Evolutionary conservation across 768 basidiomycete species (phyloP).

Genomic region (Dictyophora rubrovolvata): DNA sequence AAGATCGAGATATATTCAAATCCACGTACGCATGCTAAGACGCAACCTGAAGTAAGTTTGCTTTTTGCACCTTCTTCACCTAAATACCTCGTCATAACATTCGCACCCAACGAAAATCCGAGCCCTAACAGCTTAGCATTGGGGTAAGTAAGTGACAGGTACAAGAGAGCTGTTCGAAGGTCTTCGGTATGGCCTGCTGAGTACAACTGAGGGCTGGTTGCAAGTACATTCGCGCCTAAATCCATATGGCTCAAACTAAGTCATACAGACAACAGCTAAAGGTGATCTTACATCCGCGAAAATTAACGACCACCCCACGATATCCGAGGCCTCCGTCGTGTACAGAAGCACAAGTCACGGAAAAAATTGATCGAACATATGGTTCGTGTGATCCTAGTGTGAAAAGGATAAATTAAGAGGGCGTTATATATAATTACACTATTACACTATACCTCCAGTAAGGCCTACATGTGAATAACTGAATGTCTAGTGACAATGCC

Average conservation of each 20-base stretch:
- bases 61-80: slow-evolving; percentile 67
- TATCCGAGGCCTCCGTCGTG: slow-evolving; percentile 80
- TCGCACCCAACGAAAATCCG: slow-evolving; percentile 91
- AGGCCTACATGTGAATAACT: slow-evolving; percentile 12
- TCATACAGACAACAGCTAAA: not conserved
- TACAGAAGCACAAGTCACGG: slow-evolving; percentile 57
- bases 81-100: slow-evolving; percentile 81
- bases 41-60: slow-evolving; percentile 56
- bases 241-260: not conserved
- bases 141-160: slow-evolving; percentile 65
- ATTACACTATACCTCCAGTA: slow-evolving; percentile 28
- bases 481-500: not conserved
- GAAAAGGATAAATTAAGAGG: slow-evolving; percentile 5
- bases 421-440: slow-evolving; percentile 3
- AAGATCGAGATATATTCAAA: slow-evolving; percentile 1
- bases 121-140: slow-evolving; percentile 77
- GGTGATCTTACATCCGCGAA: slow-evolving; percentile 68
- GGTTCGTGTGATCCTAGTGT: slow-evolving; percentile 73
- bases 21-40: slow-evolving; percentile 65
- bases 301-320: slow-evolving; percentile 84
- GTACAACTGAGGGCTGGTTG: slow-evolving; percentile 77
- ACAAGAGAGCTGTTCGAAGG: slow-evolving; percentile 68
- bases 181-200: slow-evolving; percentile 89
- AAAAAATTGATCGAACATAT: slow-evolving; percentile 78
- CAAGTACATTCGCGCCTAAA: slow-evolving; percentile 71